A percentile compares a stretch with the other conserved stretches of the same genome.
phyloP scores from a whole-genome alignment of 192 early-diverging fungal species.

The Coemansia sp. region DNA sequence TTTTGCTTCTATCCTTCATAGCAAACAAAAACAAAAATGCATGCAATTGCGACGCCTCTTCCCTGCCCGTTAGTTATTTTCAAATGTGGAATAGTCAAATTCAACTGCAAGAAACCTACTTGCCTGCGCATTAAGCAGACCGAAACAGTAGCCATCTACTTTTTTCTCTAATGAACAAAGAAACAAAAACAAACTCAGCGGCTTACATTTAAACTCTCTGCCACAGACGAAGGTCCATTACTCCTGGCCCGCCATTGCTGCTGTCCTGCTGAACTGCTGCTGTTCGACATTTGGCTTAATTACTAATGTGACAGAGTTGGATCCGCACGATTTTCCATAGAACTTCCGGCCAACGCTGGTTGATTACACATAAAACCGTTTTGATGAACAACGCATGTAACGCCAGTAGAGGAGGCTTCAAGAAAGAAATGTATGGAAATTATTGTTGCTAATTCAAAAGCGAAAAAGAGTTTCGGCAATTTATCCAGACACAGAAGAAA shows the following conservation, averaged over 20 bases:
- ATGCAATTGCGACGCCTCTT: too few species aligned
- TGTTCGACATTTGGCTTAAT: background rate
- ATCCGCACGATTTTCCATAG: background rate
- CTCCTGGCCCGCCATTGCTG: conserved; percentile 5
- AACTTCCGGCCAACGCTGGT: background rate
- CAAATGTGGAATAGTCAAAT: too few species aligned
- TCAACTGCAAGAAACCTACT: too few species aligned
- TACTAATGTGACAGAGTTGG: background rate
- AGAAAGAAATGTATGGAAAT: too few species aligned
- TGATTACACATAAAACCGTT: background rate
- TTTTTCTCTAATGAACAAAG: too few species aligned
- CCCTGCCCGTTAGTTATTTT: too few species aligned
- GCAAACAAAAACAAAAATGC: background rate
- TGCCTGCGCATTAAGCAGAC: too few species aligned
- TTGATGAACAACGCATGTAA: too few species aligned
- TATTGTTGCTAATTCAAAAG: background rate
- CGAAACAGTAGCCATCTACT: too few species aligned
- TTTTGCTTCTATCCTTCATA: conserved; percentile 9
- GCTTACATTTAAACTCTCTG: background rate
- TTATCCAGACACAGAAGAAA: too few species aligned
- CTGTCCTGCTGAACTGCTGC: background rate
- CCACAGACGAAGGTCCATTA: background rate
- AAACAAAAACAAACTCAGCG: background rate
- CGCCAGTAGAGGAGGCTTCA: too few species aligned
- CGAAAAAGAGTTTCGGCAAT: background rate